A percentile compares a stretch with the other conserved stretches of the same genome.
phyloP scores from a whole-genome alignment of 2,329 filamentous ascomycete species.

The Aspergillus floridensis region DNA sequence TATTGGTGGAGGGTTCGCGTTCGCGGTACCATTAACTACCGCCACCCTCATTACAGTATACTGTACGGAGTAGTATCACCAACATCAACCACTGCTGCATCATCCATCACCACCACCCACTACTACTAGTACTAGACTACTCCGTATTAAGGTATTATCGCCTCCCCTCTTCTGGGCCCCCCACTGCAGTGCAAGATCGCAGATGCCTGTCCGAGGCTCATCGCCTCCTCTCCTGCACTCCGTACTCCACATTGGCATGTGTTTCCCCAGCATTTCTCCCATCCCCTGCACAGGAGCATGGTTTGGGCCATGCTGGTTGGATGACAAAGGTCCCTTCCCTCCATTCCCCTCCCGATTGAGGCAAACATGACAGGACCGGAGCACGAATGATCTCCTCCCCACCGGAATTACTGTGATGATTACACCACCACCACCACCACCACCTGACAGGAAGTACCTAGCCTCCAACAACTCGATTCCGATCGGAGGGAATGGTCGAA shows the following conservation, averaged over 20 bases:
- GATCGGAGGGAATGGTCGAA: no score
- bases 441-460: no score
- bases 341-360: background rate
- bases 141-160: no score
- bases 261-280: background rate
- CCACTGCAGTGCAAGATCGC: background rate
- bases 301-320: background rate
- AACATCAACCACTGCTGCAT: no score
- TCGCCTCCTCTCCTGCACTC: background rate
- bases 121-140: no score
- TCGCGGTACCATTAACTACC: background rate
- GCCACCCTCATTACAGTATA: no score
- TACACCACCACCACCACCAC: no score
- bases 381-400: background rate
- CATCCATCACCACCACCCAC: no score
- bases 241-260: background rate
- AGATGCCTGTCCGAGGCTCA: background rate
- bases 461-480: no score
- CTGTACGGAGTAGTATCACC: no score
- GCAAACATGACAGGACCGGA: background rate
- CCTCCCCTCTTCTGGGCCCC: no score
- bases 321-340: background rate
- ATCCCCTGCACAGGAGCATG: background rate
- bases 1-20: constrained; percentile 8
- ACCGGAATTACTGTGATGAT: background rate